Percentiles rank a stretch among this genome's conserved stretches.
Conservation (phyloP, 768 basidiomycete species). For the Agaricus subrufescens region DNA sequence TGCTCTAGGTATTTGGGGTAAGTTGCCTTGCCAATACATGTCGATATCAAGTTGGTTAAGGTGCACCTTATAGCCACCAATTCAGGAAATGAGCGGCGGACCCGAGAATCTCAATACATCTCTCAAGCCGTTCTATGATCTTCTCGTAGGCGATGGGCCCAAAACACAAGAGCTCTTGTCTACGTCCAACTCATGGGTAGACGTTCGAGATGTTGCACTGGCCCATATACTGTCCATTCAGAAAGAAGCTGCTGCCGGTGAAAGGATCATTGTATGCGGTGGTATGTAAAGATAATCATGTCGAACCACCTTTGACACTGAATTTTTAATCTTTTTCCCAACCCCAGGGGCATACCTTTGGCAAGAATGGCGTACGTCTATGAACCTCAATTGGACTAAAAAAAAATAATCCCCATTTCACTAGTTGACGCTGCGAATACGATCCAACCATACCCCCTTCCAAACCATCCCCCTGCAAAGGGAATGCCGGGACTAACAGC, state of each 20-base stretch:
- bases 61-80: conserved; percentile 27
- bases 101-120: conserved; percentile 36
- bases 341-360: conserved; percentile 17
- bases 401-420: background rate
- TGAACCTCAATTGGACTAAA: background rate
- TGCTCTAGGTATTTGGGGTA: conserved; percentile 26
- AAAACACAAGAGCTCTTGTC: conserved; percentile 17
- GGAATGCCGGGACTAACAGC: conserved; percentile 23
- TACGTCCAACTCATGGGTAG: conserved; percentile 30
- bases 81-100: conserved; percentile 32
- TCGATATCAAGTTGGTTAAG: background rate
- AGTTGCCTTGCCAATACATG: background rate
- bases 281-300: conserved; percentile 17
- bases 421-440: conserved; percentile 28
- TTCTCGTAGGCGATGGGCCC: conserved; percentile 16
- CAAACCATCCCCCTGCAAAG: conserved; percentile 18
- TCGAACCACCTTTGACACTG: background rate
- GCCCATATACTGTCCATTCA: conserved; percentile 52
- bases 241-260: conserved; percentile 45
- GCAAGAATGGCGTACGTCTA: conserved; percentile 31
- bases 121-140: conserved; percentile 22
- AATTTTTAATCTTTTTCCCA: background rate
- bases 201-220: conserved; percentile 53
- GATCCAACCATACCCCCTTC: conserved; percentile 19
- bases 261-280: conserved; percentile 50